Conservation (phyloP, 192 early-diverging fungal species). For the Umbelopsis ramanniana region DNA sequence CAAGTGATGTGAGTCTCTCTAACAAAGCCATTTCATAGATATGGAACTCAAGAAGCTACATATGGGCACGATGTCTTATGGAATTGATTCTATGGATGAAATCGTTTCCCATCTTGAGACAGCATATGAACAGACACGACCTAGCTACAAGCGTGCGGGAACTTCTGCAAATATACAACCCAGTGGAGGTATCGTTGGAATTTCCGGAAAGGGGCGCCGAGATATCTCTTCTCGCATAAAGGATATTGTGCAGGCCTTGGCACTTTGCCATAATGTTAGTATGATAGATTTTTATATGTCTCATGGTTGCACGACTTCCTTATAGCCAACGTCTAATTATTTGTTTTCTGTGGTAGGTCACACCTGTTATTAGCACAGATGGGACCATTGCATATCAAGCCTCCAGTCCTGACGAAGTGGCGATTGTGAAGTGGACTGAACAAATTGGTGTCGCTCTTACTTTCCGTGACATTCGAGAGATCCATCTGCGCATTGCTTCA, state of each 20-base stretch:
- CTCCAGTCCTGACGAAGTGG: slow-evolving; percentile 95
- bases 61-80: slow-evolving; percentile 95
- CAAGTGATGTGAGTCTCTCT: not conserved
- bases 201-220: slow-evolving; percentile 65
- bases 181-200: slow-evolving; percentile 23
- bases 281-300: not conserved
- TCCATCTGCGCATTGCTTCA: slow-evolving; percentile 63
- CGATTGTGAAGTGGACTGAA: slow-evolving; percentile 92
- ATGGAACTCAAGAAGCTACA: slow-evolving; percentile 96
- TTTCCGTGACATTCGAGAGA: slow-evolving; percentile 72
- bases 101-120: slow-evolving; percentile 70
- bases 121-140: slow-evolving; percentile 45
- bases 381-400: slow-evolving; percentile 85
- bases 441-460: slow-evolving; percentile 83
- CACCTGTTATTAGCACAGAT: slow-evolving; percentile 66
- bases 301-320: not conserved
- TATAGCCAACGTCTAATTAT: not conserved
- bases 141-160: slow-evolving; percentile 31
- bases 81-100: slow-evolving; percentile 89
- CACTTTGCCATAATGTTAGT: slow-evolving; percentile 89
- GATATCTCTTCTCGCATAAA: slow-evolving; percentile 85
- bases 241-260: slow-evolving; percentile 89
- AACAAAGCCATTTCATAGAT: slow-evolving; percentile 52
- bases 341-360: slow-evolving; percentile 50
- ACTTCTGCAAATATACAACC: not conserved